Evolutionary conservation across 2,329 filamentous ascomycete species (phyloP).

Genomic region (Ascochyta koolunga): DNA sequence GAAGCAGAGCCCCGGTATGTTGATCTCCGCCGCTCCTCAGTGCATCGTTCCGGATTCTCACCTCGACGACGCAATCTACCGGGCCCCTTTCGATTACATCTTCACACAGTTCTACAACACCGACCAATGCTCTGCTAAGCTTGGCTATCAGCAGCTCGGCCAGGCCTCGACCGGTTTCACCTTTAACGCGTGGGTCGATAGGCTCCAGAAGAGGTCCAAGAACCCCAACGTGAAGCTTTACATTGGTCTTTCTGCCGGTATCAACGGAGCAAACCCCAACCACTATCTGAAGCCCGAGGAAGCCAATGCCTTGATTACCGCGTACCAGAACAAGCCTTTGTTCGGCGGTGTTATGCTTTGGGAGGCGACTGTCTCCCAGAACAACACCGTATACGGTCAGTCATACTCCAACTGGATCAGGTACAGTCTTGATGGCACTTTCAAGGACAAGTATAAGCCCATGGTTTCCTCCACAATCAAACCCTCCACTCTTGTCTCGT

Average conservation of each 20-base stretch:
- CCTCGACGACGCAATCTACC: slow-evolving; percentile 53
- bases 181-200: slow-evolving; percentile 51
- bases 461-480: slow-evolving; percentile 16
- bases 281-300: slow-evolving; percentile 58
- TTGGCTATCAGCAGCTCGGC: slow-evolving; percentile 40
- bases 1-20: slow-evolving; percentile 46
- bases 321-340: slow-evolving; percentile 35
- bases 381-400: slow-evolving; percentile 53
- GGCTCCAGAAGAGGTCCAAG: slow-evolving; percentile 48
- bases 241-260: slow-evolving; percentile 55
- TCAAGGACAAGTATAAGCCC: slow-evolving; percentile 25
- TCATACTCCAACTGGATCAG: slow-evolving; percentile 58
- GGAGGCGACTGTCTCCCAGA: slow-evolving; percentile 59
- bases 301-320: slow-evolving; percentile 53
- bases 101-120: slow-evolving; percentile 65
- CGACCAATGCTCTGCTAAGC: slow-evolving; percentile 55
- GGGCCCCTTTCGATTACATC: slow-evolving; percentile 58
- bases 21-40: slow-evolving; percentile 62
- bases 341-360: slow-evolving; percentile 68
- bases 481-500: neutral
- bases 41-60: slow-evolving; percentile 56
- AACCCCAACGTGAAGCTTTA: slow-evolving; percentile 58
- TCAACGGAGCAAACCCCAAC: slow-evolving; percentile 25
- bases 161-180: slow-evolving; percentile 50
- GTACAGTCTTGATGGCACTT: slow-evolving; percentile 38